These are phyloP conservation scores for Coniochaeta ligniaria DNA, from an alignment of 2,329 filamentous ascomycete species.

Conservation along the genomic window DNA sequence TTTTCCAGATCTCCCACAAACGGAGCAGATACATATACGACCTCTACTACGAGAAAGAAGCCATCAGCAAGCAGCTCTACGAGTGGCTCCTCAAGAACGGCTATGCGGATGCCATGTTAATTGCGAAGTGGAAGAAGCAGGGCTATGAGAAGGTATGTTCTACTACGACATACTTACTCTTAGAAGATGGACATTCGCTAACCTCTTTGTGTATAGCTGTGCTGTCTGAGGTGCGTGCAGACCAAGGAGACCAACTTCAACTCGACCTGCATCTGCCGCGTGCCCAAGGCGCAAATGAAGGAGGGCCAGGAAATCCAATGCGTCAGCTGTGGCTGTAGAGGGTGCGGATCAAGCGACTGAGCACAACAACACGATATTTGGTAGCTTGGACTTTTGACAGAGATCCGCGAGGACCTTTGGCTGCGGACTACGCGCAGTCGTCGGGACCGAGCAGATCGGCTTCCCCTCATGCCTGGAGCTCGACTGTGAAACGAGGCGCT, in stretches of 20 bases:
- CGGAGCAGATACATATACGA: slow-evolving; percentile 92
- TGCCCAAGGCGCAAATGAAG: slow-evolving; percentile 83
- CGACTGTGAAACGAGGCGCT: neutral
- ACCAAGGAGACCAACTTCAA: slow-evolving; percentile 99
- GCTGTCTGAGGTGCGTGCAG: slow-evolving; percentile 92
- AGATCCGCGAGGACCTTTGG: neutral
- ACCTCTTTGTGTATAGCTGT: slow-evolving; percentile 52
- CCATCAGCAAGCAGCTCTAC: slow-evolving; percentile 85
- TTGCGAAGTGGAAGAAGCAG: slow-evolving; percentile 99
- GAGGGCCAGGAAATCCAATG: slow-evolving; percentile 88
- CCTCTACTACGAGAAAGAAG: slow-evolving; percentile 95
- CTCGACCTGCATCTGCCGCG: slow-evolving; percentile 92
- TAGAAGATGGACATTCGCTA: slow-evolving; percentile 9
- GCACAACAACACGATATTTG: slow-evolving; percentile 9
- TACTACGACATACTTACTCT: neutral
- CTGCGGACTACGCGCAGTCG: neutral
- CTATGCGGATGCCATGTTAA: slow-evolving; percentile 90
- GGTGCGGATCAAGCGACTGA: slow-evolving; percentile 79
- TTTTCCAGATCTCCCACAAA: slow-evolving; percentile 96
- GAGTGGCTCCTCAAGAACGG: slow-evolving; percentile 96
- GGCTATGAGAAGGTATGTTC: slow-evolving; percentile 85
- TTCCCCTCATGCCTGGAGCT: neutral
- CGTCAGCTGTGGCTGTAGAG: slow-evolving; percentile 88
- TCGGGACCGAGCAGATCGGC: neutral
- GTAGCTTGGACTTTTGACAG: neutral